A percentile compares a stretch with the other conserved stretches of the same genome.
Evolutionary conservation across 768 basidiomycete genomes (phyloP).

Genomic region (Boletellus ananas): DNA sequence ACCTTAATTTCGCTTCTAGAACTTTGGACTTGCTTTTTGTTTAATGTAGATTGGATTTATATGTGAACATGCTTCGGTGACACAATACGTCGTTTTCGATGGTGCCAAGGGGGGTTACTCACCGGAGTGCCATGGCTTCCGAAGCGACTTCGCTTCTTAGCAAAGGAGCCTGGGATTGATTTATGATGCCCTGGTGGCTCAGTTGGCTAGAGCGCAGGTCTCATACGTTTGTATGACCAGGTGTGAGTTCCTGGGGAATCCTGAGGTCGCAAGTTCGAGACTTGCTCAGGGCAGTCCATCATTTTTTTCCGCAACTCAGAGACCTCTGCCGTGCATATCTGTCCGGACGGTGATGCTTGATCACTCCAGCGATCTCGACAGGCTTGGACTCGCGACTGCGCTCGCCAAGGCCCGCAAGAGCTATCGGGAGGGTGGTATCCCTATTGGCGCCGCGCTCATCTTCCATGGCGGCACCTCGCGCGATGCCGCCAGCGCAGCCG

Average conservation of each 20-base stretch:
- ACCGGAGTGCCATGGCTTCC: too few relatives aligned
- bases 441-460: conserved; percentile 55
- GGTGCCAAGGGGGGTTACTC: too few relatives aligned
- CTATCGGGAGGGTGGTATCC: conserved; percentile 53
- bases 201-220: conserved; percentile 56
- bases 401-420: conserved; percentile 44
- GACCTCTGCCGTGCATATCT: not conserved
- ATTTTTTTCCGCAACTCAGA: conserved; percentile 7
- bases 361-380: conserved; percentile 16
- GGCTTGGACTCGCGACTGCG: conserved; percentile 31
- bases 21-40: not conserved
- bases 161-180: conserved; percentile 9
- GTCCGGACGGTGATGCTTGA: not conserved
- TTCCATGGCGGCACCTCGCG: conserved; percentile 21
- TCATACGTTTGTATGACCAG: conserved; percentile 41
- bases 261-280: conserved; percentile 61
- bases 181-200: conserved; percentile 44
- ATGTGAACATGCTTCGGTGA: too few relatives aligned
- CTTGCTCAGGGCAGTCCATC: conserved; percentile 45
- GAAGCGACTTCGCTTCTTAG: too few relatives aligned
- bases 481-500: conserved; percentile 6
- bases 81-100: too few relatives aligned
- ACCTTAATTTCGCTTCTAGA: conserved; percentile 8
- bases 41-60: too few relatives aligned
- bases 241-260: conserved; percentile 34